A percentile compares a stretch with the other conserved stretches of the same genome.
These are phyloP conservation scores for Starmerella roubikii DNA, from an alignment of 805 yeast species.

Conservation along the genomic window DNA sequence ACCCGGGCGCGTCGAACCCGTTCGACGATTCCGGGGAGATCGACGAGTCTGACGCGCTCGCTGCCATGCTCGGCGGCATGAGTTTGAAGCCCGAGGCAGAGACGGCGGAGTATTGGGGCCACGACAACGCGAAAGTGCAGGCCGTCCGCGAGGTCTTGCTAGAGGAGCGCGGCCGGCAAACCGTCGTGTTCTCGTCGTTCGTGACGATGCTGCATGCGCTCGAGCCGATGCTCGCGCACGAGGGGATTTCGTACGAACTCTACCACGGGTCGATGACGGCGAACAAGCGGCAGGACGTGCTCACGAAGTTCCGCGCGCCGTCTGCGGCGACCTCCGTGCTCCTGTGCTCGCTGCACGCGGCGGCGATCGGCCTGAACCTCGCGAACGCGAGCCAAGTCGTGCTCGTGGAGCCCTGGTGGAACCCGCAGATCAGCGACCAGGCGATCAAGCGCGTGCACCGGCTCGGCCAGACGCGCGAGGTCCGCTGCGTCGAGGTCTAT, in stretches of 20 bases:
- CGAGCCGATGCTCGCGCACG: conserved; percentile 22
- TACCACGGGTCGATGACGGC: conserved; percentile 30
- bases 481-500: conserved; percentile 34
- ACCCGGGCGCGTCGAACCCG: background rate
- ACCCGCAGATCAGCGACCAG: conserved; percentile 38
- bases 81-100: background rate
- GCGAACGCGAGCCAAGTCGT: conserved; percentile 33
- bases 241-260: conserved; percentile 25
- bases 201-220: conserved; percentile 27
- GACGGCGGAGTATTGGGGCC: background rate
- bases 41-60: conserved; percentile 6
- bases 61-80: conserved; percentile 1
- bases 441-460: conserved; percentile 41
- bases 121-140: conserved; percentile 25
- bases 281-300: conserved; percentile 23
- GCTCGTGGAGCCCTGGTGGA: conserved; percentile 38
- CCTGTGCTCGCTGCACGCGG: conserved; percentile 34
- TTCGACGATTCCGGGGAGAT: background rate
- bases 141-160: conserved; percentile 27
- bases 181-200: conserved; percentile 36
- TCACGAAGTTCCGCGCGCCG: conserved; percentile 24
- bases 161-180: conserved; percentile 28
- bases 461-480: conserved; percentile 34
- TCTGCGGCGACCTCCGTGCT: conserved; percentile 22
- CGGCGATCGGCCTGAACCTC: conserved; percentile 35